Conservation (phyloP, 148 eudicot species). For the Hydrangea macrophylla region DNA sequence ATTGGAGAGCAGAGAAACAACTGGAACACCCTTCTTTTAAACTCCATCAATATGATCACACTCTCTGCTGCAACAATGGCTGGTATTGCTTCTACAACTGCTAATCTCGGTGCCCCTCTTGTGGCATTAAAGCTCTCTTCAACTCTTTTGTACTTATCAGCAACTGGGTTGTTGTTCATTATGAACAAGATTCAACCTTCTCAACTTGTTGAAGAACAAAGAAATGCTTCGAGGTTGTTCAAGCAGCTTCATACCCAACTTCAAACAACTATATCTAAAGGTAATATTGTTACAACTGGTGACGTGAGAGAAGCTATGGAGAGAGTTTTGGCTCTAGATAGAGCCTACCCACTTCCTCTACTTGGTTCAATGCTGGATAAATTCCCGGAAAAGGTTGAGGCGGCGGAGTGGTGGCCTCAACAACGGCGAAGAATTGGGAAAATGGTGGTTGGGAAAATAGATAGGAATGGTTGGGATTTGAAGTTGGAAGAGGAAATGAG, state of each 20-base stretch:
- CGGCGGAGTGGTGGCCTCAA: conserved; percentile 61
- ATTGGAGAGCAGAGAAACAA: conserved; percentile 34
- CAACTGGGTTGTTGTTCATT: conserved; percentile 37
- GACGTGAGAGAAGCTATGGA: conserved; percentile 44
- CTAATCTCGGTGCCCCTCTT: conserved; percentile 5
- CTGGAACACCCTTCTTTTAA: conserved; percentile 29
- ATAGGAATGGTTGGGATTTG: conserved; percentile 49
- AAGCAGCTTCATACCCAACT: conserved; percentile 34
- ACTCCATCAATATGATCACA: not conserved
- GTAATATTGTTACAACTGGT: not conserved
- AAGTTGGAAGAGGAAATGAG: conserved; percentile 51
- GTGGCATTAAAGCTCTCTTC: conserved; percentile 40
- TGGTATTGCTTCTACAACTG: conserved; percentile 16
- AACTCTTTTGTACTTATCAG: conserved; percentile 40
- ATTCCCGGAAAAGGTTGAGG: conserved; percentile 43
- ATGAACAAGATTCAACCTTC: conserved; percentile 75
- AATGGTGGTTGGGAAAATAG: not conserved
- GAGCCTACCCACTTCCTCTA: conserved; percentile 66
- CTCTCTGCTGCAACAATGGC: conserved; percentile 23
- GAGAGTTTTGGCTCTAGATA: conserved; percentile 54
- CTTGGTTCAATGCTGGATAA: conserved; percentile 63
- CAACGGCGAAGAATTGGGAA: not conserved
- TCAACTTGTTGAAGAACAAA: conserved; percentile 66
- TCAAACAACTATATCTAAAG: conserved; percentile 23
- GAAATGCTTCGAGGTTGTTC: conserved; percentile 52